A percentile compares a stretch with the other conserved stretches of the same genome.
phyloP scores from a whole-genome alignment of 805 yeast genomes.

The Blastobotrys americana region DNA sequence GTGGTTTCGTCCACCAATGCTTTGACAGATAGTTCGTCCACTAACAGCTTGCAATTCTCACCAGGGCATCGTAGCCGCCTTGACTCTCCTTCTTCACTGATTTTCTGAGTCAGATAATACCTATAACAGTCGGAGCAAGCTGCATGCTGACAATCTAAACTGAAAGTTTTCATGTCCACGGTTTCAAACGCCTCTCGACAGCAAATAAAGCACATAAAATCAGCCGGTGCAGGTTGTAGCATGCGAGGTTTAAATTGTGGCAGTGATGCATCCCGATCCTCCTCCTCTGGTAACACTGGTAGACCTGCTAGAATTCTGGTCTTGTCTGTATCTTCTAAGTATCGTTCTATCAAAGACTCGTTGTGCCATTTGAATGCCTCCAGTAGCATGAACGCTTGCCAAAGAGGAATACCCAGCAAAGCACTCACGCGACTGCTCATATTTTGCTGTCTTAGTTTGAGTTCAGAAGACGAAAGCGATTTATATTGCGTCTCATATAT shows the following conservation, averaged over 20 bases:
- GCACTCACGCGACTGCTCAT: slow-evolving; percentile 32
- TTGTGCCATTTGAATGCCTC: slow-evolving; percentile 52
- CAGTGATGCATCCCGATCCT: not conserved
- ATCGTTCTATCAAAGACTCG: slow-evolving; percentile 49
- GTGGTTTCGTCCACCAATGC: slow-evolving; percentile 30
- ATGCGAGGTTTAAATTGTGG: not conserved
- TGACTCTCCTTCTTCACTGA: slow-evolving; percentile 29
- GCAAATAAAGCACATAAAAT: slow-evolving; percentile 60
- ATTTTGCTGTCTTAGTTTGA: slow-evolving; percentile 27
- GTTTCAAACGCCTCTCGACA: slow-evolving; percentile 54
- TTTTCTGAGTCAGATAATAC: slow-evolving; percentile 46
- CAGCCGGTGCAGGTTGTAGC: slow-evolving; percentile 19
- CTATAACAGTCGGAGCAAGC: slow-evolving; percentile 66
- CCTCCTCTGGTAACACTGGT: slow-evolving; percentile 5
- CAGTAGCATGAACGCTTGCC: slow-evolving; percentile 39
- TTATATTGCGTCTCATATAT: slow-evolving; percentile 23
- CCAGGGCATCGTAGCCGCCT: slow-evolving; percentile 57
- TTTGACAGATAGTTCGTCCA: slow-evolving; percentile 31
- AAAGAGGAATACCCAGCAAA: slow-evolving; percentile 34
- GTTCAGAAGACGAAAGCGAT: slow-evolving; percentile 18
- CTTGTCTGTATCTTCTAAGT: slow-evolving; percentile 38
- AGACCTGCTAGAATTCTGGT: slow-evolving; percentile 34
- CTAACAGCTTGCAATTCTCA: slow-evolving; percentile 36
- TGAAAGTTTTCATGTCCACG: slow-evolving; percentile 35
- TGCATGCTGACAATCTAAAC: slow-evolving; percentile 60